These are phyloP conservation scores for Sclerotinia sclerotiorum DNA, from an alignment of 2,329 filamentous ascomycete genomes.

Conservation along the genomic window DNA sequence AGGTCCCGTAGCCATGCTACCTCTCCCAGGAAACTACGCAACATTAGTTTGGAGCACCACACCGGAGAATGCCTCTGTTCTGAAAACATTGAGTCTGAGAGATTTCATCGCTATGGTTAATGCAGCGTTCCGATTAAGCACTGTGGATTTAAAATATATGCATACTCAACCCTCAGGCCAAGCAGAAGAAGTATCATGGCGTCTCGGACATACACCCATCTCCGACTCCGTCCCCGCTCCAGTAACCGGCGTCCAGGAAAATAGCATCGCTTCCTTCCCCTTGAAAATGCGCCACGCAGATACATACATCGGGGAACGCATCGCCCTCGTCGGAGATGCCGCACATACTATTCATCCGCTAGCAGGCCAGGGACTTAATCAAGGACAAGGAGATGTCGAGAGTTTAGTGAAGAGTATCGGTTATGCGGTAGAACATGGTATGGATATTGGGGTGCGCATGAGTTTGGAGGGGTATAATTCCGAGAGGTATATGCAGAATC, in stretches of 20 bases:
- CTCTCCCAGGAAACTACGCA: conserved; percentile 77
- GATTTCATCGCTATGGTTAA: conserved; percentile 90
- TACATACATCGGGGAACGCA: conserved; percentile 84
- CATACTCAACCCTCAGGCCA: conserved; percentile 62
- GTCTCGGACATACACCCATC: conserved; percentile 63
- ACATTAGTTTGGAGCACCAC: conserved; percentile 96
- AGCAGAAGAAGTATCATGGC: conserved; percentile 80
- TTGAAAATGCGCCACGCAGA: conserved; percentile 91
- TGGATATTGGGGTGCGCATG: conserved; percentile 79
- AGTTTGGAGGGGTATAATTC: conserved; percentile 78
- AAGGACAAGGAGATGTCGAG: conserved; percentile 85
- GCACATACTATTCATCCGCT: conserved; percentile 95
- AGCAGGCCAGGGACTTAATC: conserved; percentile 90
- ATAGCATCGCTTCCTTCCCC: conserved; percentile 84
- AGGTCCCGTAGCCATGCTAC: conserved; percentile 87
- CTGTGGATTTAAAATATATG: conserved; percentile 80
- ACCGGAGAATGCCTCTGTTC: conserved; percentile 70
- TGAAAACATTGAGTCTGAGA: conserved; percentile 70
- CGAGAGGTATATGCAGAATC: conserved; percentile 81
- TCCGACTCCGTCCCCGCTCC: conserved; percentile 59
- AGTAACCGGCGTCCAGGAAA: conserved; percentile 70
- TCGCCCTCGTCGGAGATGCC: conserved; percentile 90
- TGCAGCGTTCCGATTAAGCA: conserved; percentile 80
- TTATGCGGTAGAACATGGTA: conserved; percentile 75
- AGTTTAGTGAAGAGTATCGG: conserved; percentile 73